Percentiles rank a stretch among this genome's conserved stretches.
Conservation (phyloP, 2,329 filamentous ascomycete genomes). For the Sporothrix pallida region DNA sequence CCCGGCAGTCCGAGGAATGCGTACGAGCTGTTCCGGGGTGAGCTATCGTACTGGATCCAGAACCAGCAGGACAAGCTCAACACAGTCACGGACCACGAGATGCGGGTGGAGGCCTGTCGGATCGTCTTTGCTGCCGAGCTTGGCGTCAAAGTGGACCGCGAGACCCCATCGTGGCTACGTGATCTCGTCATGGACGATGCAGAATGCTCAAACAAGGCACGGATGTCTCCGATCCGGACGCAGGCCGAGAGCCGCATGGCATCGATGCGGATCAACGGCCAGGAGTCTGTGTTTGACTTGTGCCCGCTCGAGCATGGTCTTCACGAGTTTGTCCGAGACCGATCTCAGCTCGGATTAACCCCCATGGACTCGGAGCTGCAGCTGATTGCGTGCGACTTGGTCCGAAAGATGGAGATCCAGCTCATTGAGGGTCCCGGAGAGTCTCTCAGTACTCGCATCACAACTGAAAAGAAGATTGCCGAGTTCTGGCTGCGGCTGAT, state of each 20-base stretch:
- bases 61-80: conserved; percentile 51
- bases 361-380: conserved; percentile 66
- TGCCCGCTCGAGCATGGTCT: conserved; percentile 63
- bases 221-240: conserved; percentile 55
- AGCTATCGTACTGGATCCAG: conserved; percentile 59
- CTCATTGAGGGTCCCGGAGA: not conserved
- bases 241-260: conserved; percentile 55
- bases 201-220: conserved; percentile 51
- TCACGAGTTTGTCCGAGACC: conserved; percentile 59
- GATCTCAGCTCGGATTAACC: conserved; percentile 61
- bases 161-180: conserved; percentile 60
- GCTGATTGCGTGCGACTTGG: conserved; percentile 62
- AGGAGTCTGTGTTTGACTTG: conserved; percentile 61
- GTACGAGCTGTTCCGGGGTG: conserved; percentile 66
- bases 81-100: conserved; percentile 56
- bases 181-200: conserved; percentile 62
- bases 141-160: conserved; percentile 46
- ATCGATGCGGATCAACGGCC: conserved; percentile 62
- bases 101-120: conserved; percentile 64
- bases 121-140: conserved; percentile 63
- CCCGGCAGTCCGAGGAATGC: conserved; percentile 59
- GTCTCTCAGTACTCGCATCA: not conserved
- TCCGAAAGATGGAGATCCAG: conserved; percentile 60
- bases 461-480: conserved; percentile 53
- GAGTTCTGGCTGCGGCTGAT: conserved; percentile 64